Percentiles rank a stretch among this genome's conserved stretches.
Conservation (phyloP, 2,329 filamentous ascomycete species). For the Xylariomycetidae sp. region DNA sequence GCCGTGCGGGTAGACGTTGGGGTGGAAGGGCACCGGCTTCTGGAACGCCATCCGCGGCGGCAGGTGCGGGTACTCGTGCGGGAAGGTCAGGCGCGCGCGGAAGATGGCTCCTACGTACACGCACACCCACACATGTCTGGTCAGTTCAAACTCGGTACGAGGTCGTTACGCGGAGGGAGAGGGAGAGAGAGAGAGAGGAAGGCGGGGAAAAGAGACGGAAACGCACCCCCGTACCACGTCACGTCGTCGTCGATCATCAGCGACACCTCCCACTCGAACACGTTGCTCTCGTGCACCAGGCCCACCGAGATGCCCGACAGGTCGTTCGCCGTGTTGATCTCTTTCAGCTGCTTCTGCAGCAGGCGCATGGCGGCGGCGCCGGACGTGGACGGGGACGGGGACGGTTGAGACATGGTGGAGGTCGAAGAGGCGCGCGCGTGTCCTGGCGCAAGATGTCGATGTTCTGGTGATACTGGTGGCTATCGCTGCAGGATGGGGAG, state of each 20-base stretch:
- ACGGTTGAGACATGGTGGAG: too few relatives aligned
- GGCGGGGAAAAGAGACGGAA: background rate
- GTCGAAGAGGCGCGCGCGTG: too few relatives aligned
- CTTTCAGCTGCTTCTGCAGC: conserved; percentile 79
- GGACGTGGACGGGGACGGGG: conserved; percentile 41
- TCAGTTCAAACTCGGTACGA: too few relatives aligned
- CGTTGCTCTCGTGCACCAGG: conserved; percentile 73
- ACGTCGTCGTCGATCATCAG: conserved; percentile 95
- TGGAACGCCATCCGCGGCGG: conserved; percentile 88
- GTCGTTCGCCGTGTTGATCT: conserved; percentile 88
- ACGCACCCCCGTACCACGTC: conserved; percentile 83
- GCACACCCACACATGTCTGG: too few relatives aligned
- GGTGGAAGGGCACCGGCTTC: conserved; percentile 79
- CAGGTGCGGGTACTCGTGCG: conserved; percentile 75
- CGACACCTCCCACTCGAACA: conserved; percentile 99
- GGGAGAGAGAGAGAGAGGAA: conserved; percentile 1
- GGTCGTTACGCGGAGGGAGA: too few relatives aligned
- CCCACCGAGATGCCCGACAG: conserved; percentile 93
- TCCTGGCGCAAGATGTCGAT: too few relatives aligned
- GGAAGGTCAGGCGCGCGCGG: conserved; percentile 77
- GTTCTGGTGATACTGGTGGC: too few relatives aligned
- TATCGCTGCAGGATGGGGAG: too few relatives aligned
- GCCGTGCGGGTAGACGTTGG: conserved; percentile 85
- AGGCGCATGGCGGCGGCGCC: conserved; percentile 61
- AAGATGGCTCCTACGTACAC: conserved; percentile 88